Conservation (phyloP, 306 rosid species). For the apple (Malus domestica) region ASM211411v1 NC_041790.1:9670001-9670500, state of each 20-base stretch:
- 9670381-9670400: slow-evolving; percentile 51
- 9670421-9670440: slow-evolving; percentile 1
- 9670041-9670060: slow-evolving; percentile 9
- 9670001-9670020: background rate
- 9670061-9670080: slow-evolving; percentile 26
- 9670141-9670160: slow-evolving; percentile 65
- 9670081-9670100: slow-evolving; percentile 79
- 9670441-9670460: background rate
- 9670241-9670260: slow-evolving; percentile 24
- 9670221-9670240: slow-evolving; percentile 66
- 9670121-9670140: slow-evolving; percentile 65
- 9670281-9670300: slow-evolving; percentile 55
- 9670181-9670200: slow-evolving; percentile 60
- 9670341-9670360: slow-evolving; percentile 27
- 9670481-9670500: background rate
- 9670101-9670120: slow-evolving; percentile 62
- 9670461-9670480: background rate
- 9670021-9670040: background rate
- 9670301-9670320: slow-evolving; percentile 39
- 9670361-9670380: slow-evolving; percentile 35
- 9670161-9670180: slow-evolving; percentile 74
- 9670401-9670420: background rate
- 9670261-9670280: slow-evolving; percentile 62
- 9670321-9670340: slow-evolving; percentile 25
- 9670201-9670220: slow-evolving; percentile 32